Conservation (phyloP, 192 early-diverging fungal genomes). For the Pecoramyces ruminantium region DNA sequence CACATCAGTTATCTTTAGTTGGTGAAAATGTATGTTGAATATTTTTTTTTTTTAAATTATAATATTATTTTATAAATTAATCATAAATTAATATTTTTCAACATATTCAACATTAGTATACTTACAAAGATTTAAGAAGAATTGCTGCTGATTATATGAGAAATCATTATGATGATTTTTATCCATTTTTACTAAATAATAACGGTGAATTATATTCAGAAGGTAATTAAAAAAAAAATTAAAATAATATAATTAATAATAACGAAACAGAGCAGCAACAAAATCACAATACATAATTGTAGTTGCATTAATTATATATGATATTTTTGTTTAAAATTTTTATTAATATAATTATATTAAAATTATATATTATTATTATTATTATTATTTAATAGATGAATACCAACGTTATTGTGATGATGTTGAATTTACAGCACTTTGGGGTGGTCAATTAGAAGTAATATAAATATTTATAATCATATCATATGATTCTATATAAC, state of each 20-base stretch:
- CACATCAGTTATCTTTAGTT: not conserved
- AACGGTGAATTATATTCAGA: constrained; percentile 56
- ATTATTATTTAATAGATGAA: constrained; percentile 24
- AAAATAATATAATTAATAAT: too few relatives aligned
- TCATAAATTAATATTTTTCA: too few relatives aligned
- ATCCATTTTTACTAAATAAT: constrained; percentile 70
- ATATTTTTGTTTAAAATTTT: not conserved
- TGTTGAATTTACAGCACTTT: constrained; percentile 62
- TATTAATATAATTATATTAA: not conserved
- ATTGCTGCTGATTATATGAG: constrained; percentile 68
- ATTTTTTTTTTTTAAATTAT: too few relatives aligned
- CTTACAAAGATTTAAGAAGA: constrained; percentile 48
- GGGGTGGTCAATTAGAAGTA: constrained; percentile 91
- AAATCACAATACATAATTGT: too few relatives aligned
- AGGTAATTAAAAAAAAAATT: too few relatives aligned
- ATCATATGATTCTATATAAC: not conserved
- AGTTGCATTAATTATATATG: too few relatives aligned
- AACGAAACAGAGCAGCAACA: too few relatives aligned
- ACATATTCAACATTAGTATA: too few relatives aligned
- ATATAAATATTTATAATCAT: too few relatives aligned
- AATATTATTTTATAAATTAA: too few relatives aligned
- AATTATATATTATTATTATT: constrained; percentile 4
- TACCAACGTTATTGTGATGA: constrained; percentile 60
- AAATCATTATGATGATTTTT: constrained; percentile 63
- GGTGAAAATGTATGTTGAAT: not conserved